These are phyloP conservation scores for Phytopythium kandeliae DNA, from an alignment of 352 stramenopile species.

Conservation along the genomic window DNA sequence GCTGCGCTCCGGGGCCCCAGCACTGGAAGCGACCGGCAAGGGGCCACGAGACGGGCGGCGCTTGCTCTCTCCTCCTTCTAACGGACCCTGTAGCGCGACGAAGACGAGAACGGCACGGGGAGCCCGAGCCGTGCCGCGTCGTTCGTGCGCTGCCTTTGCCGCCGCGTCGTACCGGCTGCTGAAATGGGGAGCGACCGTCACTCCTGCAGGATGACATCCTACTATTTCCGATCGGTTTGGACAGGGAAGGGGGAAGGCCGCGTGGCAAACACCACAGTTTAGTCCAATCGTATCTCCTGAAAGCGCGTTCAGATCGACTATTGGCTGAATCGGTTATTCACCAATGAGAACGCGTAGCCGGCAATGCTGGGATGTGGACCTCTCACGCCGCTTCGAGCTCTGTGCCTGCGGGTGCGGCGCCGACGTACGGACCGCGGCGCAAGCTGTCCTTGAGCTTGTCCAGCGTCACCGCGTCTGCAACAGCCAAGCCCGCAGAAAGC, in stretches of 20 bases:
- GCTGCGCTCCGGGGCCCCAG: not conserved
- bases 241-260: not conserved
- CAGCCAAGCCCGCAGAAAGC: slow-evolving; percentile 11
- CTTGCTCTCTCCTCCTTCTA: not conserved
- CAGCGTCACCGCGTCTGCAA: slow-evolving; percentile 37
- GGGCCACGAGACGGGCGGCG: not conserved
- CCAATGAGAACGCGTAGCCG: too few species aligned
- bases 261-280: not conserved
- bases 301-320: too few species aligned
- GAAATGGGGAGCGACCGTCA: too few species aligned
- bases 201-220: not conserved
- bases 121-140: not conserved
- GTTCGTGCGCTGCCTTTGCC: not conserved
- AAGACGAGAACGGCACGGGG: not conserved
- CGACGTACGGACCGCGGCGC: slow-evolving; percentile 57
- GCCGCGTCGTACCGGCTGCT: slow-evolving; percentile 1
- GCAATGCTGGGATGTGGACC: too few species aligned
- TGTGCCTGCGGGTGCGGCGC: slow-evolving; percentile 34
- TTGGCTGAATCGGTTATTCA: too few species aligned
- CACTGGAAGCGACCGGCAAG: too few species aligned
- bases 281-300: too few species aligned
- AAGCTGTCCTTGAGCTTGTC: slow-evolving; percentile 55
- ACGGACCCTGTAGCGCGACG: not conserved
- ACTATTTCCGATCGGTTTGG: not conserved
- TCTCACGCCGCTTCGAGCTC: slow-evolving; percentile 56